These are phyloP conservation scores for Hygrophila difformis DNA, from an alignment of 257 asterid species.

Conservation along the genomic window DNA sequence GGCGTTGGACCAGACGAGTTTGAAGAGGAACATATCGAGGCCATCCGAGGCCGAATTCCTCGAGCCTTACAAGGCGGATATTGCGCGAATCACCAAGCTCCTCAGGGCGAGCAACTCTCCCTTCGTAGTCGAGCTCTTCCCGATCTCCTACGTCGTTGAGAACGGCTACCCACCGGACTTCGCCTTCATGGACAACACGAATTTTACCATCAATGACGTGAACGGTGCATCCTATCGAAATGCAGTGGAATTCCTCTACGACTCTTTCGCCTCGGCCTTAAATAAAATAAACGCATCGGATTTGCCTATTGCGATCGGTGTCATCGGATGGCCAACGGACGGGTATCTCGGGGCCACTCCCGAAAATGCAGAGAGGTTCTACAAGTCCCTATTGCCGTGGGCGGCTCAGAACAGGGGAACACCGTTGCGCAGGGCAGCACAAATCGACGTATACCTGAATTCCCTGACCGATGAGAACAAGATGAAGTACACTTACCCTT, in stretches of 20 bases:
- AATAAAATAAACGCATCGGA: slow-evolving; percentile 9
- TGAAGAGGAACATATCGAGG: neutral
- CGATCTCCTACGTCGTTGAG: neutral
- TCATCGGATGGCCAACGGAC: slow-evolving; percentile 49
- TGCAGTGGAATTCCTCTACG: slow-evolving; percentile 22
- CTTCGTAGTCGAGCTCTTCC: slow-evolving; percentile 6
- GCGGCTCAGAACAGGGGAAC: slow-evolving; percentile 27
- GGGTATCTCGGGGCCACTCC: slow-evolving; percentile 21
- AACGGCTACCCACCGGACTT: neutral
- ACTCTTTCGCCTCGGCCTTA: slow-evolving; percentile 31
- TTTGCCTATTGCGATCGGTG: slow-evolving; percentile 12
- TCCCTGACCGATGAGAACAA: slow-evolving; percentile 27
- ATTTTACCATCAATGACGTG: neutral
- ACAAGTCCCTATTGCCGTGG: slow-evolving; percentile 18
- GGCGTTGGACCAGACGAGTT: no score
- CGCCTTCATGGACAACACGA: slow-evolving; percentile 26
- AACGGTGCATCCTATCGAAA: slow-evolving; percentile 23
- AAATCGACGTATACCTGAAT: slow-evolving; percentile 22
- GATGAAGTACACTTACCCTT: neutral
- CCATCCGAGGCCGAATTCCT: slow-evolving; percentile 40
- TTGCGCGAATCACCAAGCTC: neutral
- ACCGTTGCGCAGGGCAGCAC: slow-evolving; percentile 30
- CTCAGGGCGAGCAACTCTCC: slow-evolving; percentile 13
- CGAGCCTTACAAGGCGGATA: slow-evolving; percentile 11
- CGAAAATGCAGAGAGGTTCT: slow-evolving; percentile 24